phyloP scores from a whole-genome alignment of 495 filamentous ascomycete genomes.

The Cairneyella variabilis region DNA sequence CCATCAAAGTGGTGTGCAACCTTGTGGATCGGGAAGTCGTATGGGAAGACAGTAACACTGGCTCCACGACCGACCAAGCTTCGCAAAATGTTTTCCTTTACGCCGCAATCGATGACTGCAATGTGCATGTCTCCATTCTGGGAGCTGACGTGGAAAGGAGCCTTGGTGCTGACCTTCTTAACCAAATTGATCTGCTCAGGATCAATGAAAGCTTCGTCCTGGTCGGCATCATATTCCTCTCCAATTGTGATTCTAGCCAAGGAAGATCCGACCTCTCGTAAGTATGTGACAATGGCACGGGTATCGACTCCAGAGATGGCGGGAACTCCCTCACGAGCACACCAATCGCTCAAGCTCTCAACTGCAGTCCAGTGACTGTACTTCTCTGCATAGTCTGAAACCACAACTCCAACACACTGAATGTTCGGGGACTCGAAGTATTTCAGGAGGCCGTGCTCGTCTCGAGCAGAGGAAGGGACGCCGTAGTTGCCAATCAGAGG shows the following conservation, averaged over 20 bases:
- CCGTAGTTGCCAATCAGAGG: conserved; percentile 99
- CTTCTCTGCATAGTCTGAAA: conserved; percentile 86
- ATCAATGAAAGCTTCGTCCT: conserved; percentile 94
- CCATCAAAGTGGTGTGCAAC: conserved; percentile 96
- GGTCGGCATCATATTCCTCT: conserved; percentile 97
- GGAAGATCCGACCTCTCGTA: conserved; percentile 94
- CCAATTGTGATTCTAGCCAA: conserved; percentile 93
- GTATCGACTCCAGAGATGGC: conserved; percentile 97
- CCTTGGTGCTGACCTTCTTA: conserved; percentile 92
- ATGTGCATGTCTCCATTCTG: conserved; percentile 79
- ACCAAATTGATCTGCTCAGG: conserved; percentile 96
- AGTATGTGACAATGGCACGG: conserved; percentile 88
- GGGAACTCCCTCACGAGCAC: conserved; percentile 90
- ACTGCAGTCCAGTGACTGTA: conserved; percentile 99
- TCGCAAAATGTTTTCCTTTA: conserved; percentile 98
- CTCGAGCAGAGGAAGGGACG: conserved; percentile 73
- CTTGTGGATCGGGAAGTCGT: conserved; percentile 96
- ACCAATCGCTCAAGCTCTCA: conserved; percentile 90
- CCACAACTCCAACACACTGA: conserved; percentile 92
- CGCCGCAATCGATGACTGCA: conserved; percentile 94
- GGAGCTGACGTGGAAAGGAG: conserved; percentile 89
- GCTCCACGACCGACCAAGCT: conserved; percentile 85
- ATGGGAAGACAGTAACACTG: conserved; percentile 89
- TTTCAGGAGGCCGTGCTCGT: conserved; percentile 74
- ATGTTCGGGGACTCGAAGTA: conserved; percentile 97